phyloP scores from a whole-genome alignment of 2,329 filamentous ascomycete genomes.

The Dryadomyces quercus-mongolicae region DNA sequence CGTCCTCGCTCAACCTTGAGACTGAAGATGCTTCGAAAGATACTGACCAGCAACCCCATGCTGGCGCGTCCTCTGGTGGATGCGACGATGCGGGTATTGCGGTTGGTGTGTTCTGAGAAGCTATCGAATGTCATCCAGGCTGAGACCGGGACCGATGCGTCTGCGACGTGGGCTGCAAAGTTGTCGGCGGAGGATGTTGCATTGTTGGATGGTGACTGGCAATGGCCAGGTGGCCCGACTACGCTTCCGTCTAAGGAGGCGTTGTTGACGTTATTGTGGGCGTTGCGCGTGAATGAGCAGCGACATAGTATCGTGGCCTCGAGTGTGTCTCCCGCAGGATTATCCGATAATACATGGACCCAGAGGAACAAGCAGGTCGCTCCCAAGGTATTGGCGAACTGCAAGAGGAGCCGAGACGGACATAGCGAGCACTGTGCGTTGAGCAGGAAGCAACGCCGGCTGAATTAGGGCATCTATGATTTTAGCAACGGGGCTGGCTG shows the following conservation, averaged over 20 bases:
- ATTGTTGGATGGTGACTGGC: slow-evolving; percentile 18
- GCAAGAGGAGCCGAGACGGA: neutral
- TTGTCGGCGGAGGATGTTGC: slow-evolving; percentile 16
- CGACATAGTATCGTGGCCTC: neutral
- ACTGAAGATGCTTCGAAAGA: slow-evolving; percentile 49
- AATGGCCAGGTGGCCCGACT: slow-evolving; percentile 14
- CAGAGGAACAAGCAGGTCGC: neutral
- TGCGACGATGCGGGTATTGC: slow-evolving; percentile 64
- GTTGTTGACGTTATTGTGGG: slow-evolving; percentile 35
- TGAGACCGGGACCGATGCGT: slow-evolving; percentile 22
- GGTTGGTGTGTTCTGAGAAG: slow-evolving; percentile 51
- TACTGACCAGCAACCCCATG: slow-evolving; percentile 61
- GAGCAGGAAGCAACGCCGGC: neutral
- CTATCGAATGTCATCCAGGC: slow-evolving; percentile 28
- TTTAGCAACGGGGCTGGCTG: neutral
- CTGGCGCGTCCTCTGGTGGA: slow-evolving; percentile 62
- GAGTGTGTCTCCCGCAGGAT: neutral
- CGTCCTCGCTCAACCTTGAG: slow-evolving; percentile 43
- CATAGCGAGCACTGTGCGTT: neutral
- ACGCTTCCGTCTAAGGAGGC: slow-evolving; percentile 33
- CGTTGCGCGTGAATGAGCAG: slow-evolving; percentile 26
- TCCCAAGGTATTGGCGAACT: neutral
- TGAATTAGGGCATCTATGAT: neutral
- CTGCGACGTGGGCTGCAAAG: slow-evolving; percentile 12
- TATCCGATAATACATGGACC: neutral